A percentile compares a stretch with the other conserved stretches of the same genome.
These are phyloP conservation scores for Ophiocytium majus DNA, from an alignment of 352 stramenopile species.

Conservation along the genomic window DNA sequence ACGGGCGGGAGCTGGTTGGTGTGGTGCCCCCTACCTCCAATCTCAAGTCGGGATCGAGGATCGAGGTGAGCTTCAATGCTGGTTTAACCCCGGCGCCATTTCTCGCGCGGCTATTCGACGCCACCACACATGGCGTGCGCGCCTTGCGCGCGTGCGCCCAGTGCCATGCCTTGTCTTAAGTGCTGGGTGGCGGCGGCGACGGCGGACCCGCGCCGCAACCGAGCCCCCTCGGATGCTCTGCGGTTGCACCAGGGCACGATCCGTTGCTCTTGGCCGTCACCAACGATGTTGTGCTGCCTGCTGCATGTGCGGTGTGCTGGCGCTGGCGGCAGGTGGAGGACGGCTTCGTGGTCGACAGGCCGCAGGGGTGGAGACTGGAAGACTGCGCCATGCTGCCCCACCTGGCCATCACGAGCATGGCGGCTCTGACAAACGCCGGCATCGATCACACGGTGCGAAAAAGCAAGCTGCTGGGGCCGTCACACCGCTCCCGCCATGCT, in stretches of 20 bases:
- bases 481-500: too few relatives aligned
- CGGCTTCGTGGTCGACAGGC: background rate
- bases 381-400: background rate
- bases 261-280: background rate
- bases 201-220: background rate
- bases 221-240: background rate
- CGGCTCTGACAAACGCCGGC: background rate
- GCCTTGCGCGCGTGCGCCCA: too few relatives aligned
- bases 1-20: background rate
- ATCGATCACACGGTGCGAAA: too few relatives aligned
- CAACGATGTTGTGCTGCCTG: background rate
- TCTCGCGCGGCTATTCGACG: background rate
- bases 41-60: background rate
- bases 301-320: background rate
- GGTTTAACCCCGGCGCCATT: background rate
- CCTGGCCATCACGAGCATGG: background rate
- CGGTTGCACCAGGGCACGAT: background rate
- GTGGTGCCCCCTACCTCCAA: background rate
- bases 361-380: background rate
- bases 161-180: too few relatives aligned
- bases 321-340: background rate
- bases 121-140: too few relatives aligned
- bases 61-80: background rate
- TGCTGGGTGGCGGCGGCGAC: too few relatives aligned
- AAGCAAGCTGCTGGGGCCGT: too few relatives aligned